Percentiles rank a stretch among this genome's conserved stretches.
phyloP scores from a whole-genome alignment of 2,329 filamentous ascomycete species.

The Trichoderma sp. region DNA sequence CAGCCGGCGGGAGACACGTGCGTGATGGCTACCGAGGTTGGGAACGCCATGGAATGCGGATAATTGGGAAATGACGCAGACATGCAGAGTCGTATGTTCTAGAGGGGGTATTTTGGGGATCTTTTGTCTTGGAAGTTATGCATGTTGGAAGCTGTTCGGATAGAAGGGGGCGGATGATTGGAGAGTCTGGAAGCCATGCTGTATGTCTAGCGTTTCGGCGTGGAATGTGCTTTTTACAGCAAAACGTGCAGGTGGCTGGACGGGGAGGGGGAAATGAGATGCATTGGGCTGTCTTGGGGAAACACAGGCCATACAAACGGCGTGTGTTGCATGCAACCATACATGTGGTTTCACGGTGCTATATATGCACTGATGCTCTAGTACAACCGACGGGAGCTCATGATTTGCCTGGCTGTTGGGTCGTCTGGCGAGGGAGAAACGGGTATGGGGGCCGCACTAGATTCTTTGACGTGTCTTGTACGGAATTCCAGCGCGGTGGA shows the following conservation, averaged over 20 bases:
- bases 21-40: neutral
- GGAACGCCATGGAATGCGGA: neutral
- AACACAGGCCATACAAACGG: neutral
- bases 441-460: neutral
- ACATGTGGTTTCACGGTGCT: neutral
- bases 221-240: neutral
- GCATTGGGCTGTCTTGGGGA: neutral
- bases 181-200: neutral
- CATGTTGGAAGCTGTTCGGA: neutral
- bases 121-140: neutral
- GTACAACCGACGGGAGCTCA: neutral
- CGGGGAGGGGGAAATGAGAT: neutral
- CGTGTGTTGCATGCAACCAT: neutral
- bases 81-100: neutral
- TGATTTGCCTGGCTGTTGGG: neutral
- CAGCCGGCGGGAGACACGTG: neutral
- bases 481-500: neutral
- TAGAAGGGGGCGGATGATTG: neutral
- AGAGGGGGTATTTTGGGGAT: neutral
- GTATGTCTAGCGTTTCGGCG: neutral
- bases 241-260: neutral
- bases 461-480: neutral
- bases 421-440: neutral
- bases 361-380: neutral
- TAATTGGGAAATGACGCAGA: neutral